Percentiles rank a stretch among this genome's conserved stretches.
These are phyloP conservation scores for Canavalia gladiata DNA, from an alignment of 306 rosid genomes.

Conservation along the genomic window DNA sequence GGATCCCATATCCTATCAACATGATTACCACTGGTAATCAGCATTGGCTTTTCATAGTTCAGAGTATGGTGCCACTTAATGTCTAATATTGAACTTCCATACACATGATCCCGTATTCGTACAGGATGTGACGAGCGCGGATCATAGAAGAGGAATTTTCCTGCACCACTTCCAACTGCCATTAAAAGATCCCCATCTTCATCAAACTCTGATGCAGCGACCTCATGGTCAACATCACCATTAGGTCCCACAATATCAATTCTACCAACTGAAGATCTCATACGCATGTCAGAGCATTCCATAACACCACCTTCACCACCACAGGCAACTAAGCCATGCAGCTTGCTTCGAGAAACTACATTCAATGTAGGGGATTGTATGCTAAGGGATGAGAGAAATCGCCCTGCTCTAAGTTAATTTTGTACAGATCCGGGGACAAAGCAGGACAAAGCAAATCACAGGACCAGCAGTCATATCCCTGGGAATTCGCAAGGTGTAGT, in stretches of 20 bases:
- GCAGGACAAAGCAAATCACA: conserved; percentile 99
- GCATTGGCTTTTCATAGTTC: conserved; percentile 71
- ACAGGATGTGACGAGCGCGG: conserved; percentile 83
- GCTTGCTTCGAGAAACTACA: conserved; percentile 90
- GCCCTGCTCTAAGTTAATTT: conserved; percentile 94
- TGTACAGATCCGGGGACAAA: conserved; percentile 87
- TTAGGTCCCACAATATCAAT: conserved; percentile 80
- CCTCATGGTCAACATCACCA: conserved; percentile 86
- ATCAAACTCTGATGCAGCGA: conserved; percentile 87
- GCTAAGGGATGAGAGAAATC: conserved; percentile 80
- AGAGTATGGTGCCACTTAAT: conserved; percentile 95
- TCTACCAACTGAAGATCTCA: conserved; percentile 89
- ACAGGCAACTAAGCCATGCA: conserved; percentile 93
- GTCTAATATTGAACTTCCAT: conserved; percentile 88
- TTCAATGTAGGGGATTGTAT: conserved; percentile 89
- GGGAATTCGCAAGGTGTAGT: conserved; percentile 85
- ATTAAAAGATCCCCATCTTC: conserved; percentile 74
- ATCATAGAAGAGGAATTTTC: conserved; percentile 94
- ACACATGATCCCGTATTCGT: conserved; percentile 85
- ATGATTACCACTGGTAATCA: conserved; percentile 82
- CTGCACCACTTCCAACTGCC: conserved; percentile 97
- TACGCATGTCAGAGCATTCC: conserved; percentile 90
- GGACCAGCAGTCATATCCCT: conserved; percentile 94
- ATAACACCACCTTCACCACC: conserved; percentile 97
- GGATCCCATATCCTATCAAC: conserved; percentile 95